Base-by-base conservation (phyloP, 768 basidiomycete genomes). In the Tremella fuciformis region DNA sequence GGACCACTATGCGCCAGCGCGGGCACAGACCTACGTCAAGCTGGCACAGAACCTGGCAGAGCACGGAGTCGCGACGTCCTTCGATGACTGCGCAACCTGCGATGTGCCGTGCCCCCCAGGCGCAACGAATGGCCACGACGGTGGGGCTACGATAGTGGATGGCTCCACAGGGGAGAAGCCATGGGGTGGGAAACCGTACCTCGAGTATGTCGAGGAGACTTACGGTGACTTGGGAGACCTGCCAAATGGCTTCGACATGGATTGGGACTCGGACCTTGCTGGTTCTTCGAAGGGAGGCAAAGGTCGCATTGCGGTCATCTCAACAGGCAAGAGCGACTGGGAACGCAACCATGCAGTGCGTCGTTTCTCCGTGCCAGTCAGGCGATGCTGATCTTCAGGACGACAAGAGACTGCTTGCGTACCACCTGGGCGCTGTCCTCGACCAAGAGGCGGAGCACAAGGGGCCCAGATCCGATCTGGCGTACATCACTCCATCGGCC, bases 301-400 rank as follows among this genome's bases (percentile, higher is more conserved):
- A 39, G 85, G 91, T 21, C 88, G 91, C 81, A 89, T 87, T 63
- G 50, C 94, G 34, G 80, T 97, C 34, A 88, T 97, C 53, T 92
- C 89, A 1, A 94, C 91, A 0, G 91, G 91, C 6, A 86, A 88
- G 77, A 81, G 85, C 18, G 91, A 98, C 78, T 97, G 93, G 93
- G 83, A 84, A 39, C 81, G 81, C 41, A 86, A 91, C 42, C 84
- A 97, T 59, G 87, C 87, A 1, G 69, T 73, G 53, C 44, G 68
- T 58, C 19, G 9, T 44, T 13, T 41, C 38, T 40, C 37, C 11
- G 26, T 49, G 19, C 34, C 9, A 38, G 3, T 18, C 13, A 18
- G 0, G 11, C 1, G 15, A 41, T 11, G 2, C 15, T 51, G 57
- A 51, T 55, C 16, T 29, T 0, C 40, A 73, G 71, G 83, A 86